Base-by-base conservation (phyloP, 352 stramenopile genomes). In the Phytophthora fragariaefolia region DNA sequence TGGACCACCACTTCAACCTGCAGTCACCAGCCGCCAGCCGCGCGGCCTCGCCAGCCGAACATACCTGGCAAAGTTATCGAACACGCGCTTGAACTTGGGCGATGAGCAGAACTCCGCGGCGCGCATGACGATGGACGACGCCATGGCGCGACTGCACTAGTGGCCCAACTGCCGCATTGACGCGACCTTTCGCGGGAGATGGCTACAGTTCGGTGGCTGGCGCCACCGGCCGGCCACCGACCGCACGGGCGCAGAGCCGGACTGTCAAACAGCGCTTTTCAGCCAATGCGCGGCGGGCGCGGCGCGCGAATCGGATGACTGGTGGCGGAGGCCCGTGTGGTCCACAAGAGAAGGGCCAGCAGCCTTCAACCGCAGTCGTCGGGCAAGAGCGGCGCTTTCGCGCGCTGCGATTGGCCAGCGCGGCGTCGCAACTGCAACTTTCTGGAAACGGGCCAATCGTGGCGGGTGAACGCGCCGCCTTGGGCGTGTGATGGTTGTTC, bases 31-130 rank as follows among this genome's bases (percentile, higher is more conserved):
- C 30, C 6, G n/a, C 28, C 22, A 71, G 48, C 34, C 23, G 52
- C 32, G 4, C 34, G 10, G 6, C 4, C 20, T n/a, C 20, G 42
- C 54, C n/a, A 42, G 34, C 17, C 34, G 34, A 5, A 42, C 34
- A 15, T 22, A 90, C 85, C 81, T 76, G 32, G 85, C 82, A 57
- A 93, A 93, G 62, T 89, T 69, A 54, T 93, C 85, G 64, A 93
- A 93, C 46, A 89, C 67, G 40, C 80, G 80, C 71, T 93, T 82
- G 42, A 93, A 90, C 71, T 89, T 89, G 51, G 85, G 76, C 27
- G 83, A 83, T 54, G 77, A 81, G 60, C 83, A 93, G 69, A 85
- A 90, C 59, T 87, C 79, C 12, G 83, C 85, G 12, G 82, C 82
- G 12, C 83, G 82, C 63, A 80, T 82, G 49, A 92, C 79, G 51